Evolutionary conservation across 768 basidiomycete genomes (phyloP), one percentile per base, ranked within the genome.

Genomic region (Suillus plorans): DNA sequence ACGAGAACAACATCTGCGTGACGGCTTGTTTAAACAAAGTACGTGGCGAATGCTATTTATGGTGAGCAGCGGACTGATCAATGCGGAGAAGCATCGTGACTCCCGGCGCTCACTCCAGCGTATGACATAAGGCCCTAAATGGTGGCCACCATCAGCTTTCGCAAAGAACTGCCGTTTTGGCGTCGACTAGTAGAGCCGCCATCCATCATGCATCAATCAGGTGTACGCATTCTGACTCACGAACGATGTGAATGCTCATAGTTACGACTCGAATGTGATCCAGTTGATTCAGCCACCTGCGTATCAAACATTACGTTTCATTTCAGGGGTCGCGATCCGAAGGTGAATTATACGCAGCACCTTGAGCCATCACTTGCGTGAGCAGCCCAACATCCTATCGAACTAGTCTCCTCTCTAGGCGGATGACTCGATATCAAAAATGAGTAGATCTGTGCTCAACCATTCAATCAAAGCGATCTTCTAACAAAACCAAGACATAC

Each of bases 381-480:
- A 41, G 60, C 55, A 42, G 57, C 25, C 34, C 10, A 31, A 16
- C 28, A 63, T 34, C 4, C 4, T 60, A 14, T 25, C 16, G 14
- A 39, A 25, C 13, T 18, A 52, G 50, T 9, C 22, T 57, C 31
- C 36, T 31, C 18, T 59, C 66, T 62, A 73, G 9, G 68, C 56
- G 7, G 67, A 42, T 9, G 60, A 41, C 59, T 70, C 16, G 18
- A 73, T 68, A 50, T 74, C 71, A 53, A 68, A 75, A 59, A 73
- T 68, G 5, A 75, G 34, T 62, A 58, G 61, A 36, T 67, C 73
- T 73, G 34, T 8, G 53, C 58, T 53, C 39, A 10, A 52, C 16
- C 16, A 36, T 8, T 62, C 12, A 6, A 47, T 60, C 36, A 49
- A 31, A 31, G 25, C 28, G 41, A 45, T 8, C 36, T 36, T 44